These are phyloP conservation scores for Sarocladium oryzae DNA, from an alignment of 2,329 filamentous ascomycete genomes.

Conservation along the genomic window DNA sequence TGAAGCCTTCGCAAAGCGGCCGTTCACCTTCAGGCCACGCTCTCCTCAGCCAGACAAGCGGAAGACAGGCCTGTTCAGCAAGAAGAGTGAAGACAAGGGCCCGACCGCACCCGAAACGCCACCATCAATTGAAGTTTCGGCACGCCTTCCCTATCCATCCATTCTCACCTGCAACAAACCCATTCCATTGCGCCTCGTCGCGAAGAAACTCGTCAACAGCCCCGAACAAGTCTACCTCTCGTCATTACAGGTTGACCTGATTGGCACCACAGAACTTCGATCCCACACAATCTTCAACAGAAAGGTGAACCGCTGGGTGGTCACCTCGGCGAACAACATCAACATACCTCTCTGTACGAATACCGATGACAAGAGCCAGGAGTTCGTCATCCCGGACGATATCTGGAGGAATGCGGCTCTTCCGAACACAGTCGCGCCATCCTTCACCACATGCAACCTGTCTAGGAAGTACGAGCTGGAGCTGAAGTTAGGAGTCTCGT, in stretches of 20 bases:
- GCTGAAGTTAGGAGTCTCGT: constrained; percentile 69
- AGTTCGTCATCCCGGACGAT: constrained; percentile 58
- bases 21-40: constrained; percentile 49
- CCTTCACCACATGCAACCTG: constrained; percentile 85
- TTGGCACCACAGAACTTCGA: constrained; percentile 72
- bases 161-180: constrained; percentile 87
- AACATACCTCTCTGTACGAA: constrained; percentile 59
- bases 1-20: constrained; percentile 78
- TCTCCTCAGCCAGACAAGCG: constrained; percentile 34
- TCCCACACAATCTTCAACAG: constrained; percentile 67
- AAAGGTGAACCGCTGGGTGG: constrained; percentile 69
- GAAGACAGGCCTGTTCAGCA: constrained; percentile 55
- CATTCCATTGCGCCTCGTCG: constrained; percentile 70
- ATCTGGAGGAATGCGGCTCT: constrained; percentile 68
- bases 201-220: constrained; percentile 67
- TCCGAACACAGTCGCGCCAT: constrained; percentile 81
- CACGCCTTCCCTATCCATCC: constrained; percentile 76
- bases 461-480: constrained; percentile 77
- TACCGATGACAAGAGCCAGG: constrained; percentile 49
- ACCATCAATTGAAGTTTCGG: constrained; percentile 69
- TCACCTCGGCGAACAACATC: constrained; percentile 67
- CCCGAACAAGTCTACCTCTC: constrained; percentile 67
- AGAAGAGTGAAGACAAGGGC: constrained; percentile 17
- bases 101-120: constrained; percentile 28
- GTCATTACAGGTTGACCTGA: constrained; percentile 73